Base-by-base conservation (phyloP, 306 rosid species). In the Begonia fuchsioides region DNA sequence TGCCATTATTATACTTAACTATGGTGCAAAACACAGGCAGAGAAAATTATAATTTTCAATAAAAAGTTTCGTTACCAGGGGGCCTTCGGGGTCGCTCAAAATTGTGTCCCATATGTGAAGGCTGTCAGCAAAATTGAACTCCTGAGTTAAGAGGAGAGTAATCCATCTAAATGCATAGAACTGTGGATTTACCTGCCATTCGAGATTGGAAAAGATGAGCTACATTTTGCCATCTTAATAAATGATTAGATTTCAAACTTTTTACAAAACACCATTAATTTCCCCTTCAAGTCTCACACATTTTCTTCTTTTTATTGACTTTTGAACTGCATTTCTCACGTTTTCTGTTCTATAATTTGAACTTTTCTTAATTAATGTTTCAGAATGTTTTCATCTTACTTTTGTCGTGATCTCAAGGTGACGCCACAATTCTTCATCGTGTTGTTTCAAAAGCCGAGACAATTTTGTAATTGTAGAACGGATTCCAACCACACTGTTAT, bases 111-210 rank as follows among this genome's bases (percentile, higher is more conserved):
- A 90, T 52, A 90, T 85, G 67, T 79, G 95, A 63, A 85, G 87
- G 62, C 85, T 82, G 67, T 90, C 98, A 3, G 94, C 92, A 66
- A 90, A 90, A 75, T 90, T 79, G 70, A 90, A 90, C 59, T 90
- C 98, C 71, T 90, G 98, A 54, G 98, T 90, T 78, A 90, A 68
- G 39, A 90, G 83, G 51, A 90, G 98, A 14, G 98, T 90, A 71
- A 90, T 85, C 98, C 98, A 90, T 75, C 98, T 73, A 90, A 90
- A 90, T 39, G 98, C 93, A 69, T 90, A 90, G 74, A 90, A 90
- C 53, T 90, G 98, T 64, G 98, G 98, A 67, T 90, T 90, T 77
- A 90, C 87, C 98, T 90, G 73, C 46, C 53, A 77, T 64, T 64
- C 47, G 39, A 52, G 51, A 46, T 54, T n/a, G 65, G 46, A 57